These are phyloP conservation scores for Mortierella sp. DNA, from an alignment of 371 early-diverging fungal species.

Conservation along the genomic window DNA sequence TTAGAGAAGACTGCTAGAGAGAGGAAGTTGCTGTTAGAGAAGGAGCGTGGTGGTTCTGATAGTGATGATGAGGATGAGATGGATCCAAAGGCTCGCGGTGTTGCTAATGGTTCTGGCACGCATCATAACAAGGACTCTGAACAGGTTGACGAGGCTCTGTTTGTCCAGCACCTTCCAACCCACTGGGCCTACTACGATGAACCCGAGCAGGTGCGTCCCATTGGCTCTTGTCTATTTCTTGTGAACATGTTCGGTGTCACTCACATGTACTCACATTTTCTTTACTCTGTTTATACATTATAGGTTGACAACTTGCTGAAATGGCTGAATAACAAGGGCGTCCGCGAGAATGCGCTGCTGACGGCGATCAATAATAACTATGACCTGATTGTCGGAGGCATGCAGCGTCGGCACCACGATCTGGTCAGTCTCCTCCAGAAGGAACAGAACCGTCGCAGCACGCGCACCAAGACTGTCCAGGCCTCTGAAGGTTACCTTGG, in stretches of 20 bases:
- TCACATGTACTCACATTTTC: not conserved
- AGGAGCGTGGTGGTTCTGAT: conserved; percentile 33
- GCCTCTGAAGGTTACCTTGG: conserved; percentile 55
- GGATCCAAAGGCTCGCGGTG: not conserved
- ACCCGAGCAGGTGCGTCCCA: conserved; percentile 65
- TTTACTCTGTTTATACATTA: not conserved
- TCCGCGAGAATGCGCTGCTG: conserved; percentile 73
- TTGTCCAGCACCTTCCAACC: conserved; percentile 41
- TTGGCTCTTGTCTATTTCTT: not conserved
- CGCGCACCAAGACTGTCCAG: conserved; percentile 61
- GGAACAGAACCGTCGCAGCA: conserved; percentile 63
- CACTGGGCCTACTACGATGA: conserved; percentile 77
- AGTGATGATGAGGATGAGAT: conserved; percentile 34
- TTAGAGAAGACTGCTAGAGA: conserved; percentile 32
- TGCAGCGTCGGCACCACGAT: conserved; percentile 62
- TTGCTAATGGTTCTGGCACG: conserved; percentile 18
- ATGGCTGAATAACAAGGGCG: conserved; percentile 86
- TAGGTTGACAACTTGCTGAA: conserved; percentile 73
- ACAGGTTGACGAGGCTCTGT: conserved; percentile 20
- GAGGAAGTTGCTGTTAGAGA: conserved; percentile 33
- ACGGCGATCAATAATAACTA: conserved; percentile 65
- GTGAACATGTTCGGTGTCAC: not conserved
- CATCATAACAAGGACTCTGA: conserved; percentile 3
- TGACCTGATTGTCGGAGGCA: conserved; percentile 62
- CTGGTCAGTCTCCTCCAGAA: conserved; percentile 50